Conservation (phyloP, 257 asterid species). For the Solanum chmielewskii region DNA sequence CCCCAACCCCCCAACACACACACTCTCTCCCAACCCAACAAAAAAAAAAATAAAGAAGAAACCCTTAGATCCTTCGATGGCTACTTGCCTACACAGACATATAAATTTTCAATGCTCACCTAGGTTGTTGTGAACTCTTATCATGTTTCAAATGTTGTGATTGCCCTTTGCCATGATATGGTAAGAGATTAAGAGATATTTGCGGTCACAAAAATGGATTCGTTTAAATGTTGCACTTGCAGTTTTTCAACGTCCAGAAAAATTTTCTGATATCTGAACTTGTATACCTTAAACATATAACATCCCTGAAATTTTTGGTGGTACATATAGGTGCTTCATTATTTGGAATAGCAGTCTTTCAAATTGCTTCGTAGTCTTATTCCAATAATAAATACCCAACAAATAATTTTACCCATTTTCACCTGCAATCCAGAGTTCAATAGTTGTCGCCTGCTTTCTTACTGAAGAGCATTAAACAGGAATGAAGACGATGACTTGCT, state of each 20-base stretch:
- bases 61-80: conserved; percentile 24
- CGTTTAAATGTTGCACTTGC: neutral
- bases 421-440: neutral
- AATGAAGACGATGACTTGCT: neutral
- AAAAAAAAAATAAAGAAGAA: neutral
- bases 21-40: neutral
- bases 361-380: neutral
- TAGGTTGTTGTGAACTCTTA: neutral
- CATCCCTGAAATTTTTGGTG: neutral
- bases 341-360: neutral
- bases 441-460: neutral
- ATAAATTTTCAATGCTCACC: neutral
- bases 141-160: neutral
- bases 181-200: neutral
- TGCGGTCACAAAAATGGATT: neutral
- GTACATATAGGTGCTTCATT: neutral
- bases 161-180: neutral
- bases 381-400: neutral
- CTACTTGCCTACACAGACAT: neutral
- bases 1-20: neutral
- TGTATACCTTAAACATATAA: neutral
- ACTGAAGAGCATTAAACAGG: neutral
- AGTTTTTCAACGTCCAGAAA: neutral
- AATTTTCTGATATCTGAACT: neutral
- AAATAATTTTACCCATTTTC: neutral